phyloP scores from a whole-genome alignment of 345 rosid species.

The Eucalyptus viminalis region DNA sequence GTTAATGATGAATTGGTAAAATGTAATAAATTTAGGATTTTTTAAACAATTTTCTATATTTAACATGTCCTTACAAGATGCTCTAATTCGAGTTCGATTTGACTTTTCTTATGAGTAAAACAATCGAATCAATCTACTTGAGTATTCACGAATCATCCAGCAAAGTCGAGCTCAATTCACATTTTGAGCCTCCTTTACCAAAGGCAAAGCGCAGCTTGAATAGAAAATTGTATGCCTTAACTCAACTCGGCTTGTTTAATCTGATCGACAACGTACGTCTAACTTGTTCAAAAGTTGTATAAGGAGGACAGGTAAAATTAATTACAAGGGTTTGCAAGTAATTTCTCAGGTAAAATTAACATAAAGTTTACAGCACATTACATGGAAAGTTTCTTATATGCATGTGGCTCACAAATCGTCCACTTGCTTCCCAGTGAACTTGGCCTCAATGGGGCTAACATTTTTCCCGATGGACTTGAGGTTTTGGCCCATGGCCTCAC shows the following conservation, averaged over 20 bases:
- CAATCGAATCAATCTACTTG: background rate
- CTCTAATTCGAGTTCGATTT: background rate
- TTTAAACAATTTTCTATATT: too few relatives aligned
- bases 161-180: background rate
- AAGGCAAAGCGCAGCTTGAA: fast-evolving
- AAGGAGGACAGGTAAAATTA: background rate
- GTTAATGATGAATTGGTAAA: fast-evolving
- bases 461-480: conserved; percentile 78
- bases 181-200: background rate
- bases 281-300: background rate
- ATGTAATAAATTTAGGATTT: too few relatives aligned
- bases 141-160: background rate
- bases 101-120: background rate
- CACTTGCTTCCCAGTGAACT: conserved; percentile 87
- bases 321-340: background rate
- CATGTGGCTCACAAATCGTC: conserved; percentile 40
- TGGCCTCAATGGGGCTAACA: conserved; percentile 73
- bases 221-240: background rate
- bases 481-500: conserved; percentile 68
- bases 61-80: background rate
- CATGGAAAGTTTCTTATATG: background rate
- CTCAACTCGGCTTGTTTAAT: background rate
- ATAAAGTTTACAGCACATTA: background rate
- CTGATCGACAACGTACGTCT: fast-evolving
- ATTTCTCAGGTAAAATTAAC: background rate